Conservation (phyloP, 1,284 basidiomycete species). For the Tetrapyrgos nigripes region DNA sequence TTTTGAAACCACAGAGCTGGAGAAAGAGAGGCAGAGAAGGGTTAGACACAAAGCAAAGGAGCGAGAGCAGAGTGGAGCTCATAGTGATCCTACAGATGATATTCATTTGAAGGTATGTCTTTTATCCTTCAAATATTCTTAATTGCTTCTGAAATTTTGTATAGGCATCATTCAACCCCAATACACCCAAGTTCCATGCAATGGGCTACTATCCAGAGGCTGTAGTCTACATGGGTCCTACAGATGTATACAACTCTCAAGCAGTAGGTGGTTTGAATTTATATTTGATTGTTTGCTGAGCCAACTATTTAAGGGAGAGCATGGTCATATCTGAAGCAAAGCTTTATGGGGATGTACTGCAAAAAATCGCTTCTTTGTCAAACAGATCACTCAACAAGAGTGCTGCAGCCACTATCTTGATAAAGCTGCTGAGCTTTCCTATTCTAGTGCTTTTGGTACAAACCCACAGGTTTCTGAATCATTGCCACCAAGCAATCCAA, state of each 20-base stretch:
- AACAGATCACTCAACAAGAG: not conserved
- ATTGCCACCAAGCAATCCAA: no score
- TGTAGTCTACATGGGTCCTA: slow-evolving; percentile 5
- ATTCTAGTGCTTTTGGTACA: not conserved
- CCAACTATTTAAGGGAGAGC: slow-evolving; percentile 33
- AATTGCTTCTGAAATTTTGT: no score
- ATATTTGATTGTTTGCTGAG: no score
- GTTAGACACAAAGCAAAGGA: no score
- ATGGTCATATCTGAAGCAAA: slow-evolving; percentile 27
- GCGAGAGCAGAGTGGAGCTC: no score
- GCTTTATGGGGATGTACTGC: not conserved
- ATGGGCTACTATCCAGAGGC: slow-evolving; percentile 4
- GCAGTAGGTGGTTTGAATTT: no score
- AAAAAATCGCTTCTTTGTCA: not conserved
- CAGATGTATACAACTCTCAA: not conserved
- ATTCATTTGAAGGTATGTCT: no score
- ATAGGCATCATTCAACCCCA: slow-evolving; percentile 30
- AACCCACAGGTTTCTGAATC: no score
- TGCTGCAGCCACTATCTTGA: not conserved
- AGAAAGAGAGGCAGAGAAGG: slow-evolving; percentile 18
- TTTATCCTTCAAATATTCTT: no score
- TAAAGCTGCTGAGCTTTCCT: not conserved
- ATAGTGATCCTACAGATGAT: no score
- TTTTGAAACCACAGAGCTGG: slow-evolving; percentile 28
- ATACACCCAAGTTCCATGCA: slow-evolving; percentile 26